phyloP scores from a whole-genome alignment of 345 rosid genomes.

The Dimocarpus longan region DNA sequence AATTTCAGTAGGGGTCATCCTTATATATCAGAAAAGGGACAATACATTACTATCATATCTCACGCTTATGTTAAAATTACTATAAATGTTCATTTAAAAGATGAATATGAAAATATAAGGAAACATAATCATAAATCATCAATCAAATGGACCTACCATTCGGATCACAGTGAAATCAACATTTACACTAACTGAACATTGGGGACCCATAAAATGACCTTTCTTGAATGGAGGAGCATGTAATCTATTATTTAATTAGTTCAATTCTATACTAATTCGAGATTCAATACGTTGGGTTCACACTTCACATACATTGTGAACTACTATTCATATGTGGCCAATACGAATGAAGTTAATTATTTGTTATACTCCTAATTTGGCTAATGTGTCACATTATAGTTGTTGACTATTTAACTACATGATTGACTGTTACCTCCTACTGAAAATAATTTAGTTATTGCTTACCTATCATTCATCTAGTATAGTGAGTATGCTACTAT shows the following conservation, averaged over 20 bases:
- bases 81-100: background rate
- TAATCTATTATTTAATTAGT: background rate
- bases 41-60: background rate
- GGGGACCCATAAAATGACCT: constrained; percentile 19
- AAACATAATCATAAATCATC: constrained; percentile 11
- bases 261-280: no score
- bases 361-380: no score
- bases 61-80: background rate
- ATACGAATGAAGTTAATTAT: no score
- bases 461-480: no score
- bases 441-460: no score
- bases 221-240: background rate
- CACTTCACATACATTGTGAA: no score
- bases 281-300: no score
- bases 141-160: constrained; percentile 27
- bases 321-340: no score
- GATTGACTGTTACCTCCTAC: no score
- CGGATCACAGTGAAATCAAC: background rate
- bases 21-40: background rate
- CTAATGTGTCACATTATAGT: no score
- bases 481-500: no score
- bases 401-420: no score
- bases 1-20: background rate
- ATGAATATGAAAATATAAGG: background rate
- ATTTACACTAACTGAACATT: background rate